Evolutionary conservation across 2,329 filamentous ascomycete species (phyloP), one percentile per base, ranked within the genome.

Genomic region (Helminthosporium solani): DNA sequence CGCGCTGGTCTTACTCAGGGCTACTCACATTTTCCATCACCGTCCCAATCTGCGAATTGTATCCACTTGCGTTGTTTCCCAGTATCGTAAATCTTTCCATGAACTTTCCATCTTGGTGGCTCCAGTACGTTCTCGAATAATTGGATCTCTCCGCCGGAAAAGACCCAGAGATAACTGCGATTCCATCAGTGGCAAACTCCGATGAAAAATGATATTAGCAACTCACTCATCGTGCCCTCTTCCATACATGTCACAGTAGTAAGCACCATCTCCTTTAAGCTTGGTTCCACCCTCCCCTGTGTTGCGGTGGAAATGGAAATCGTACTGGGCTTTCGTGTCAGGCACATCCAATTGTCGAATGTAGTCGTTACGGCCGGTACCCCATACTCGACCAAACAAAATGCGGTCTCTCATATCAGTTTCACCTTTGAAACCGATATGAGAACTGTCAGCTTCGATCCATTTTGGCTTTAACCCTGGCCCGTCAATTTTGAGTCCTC

Each of bases 1-100:
- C n/a, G n/a, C n/a, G n/a, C n/a, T n/a, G n/a, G n/a, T n/a, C n/a
- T n/a, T n/a, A n/a, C n/a, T n/a, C n/a, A n/a, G n/a, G n/a, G n/a
- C n/a, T n/a, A n/a, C n/a, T n/a, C n/a, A n/a, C n/a, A n/a, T n/a
- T n/a, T n/a, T n/a, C 70, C 70, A 48, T 73, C 70, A 9, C 62
- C 66, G 38, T 74, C 61, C 65, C 66, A 73, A 47, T 73, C 70
- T 2, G 53, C 58, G 6, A 73, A 48, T 34, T 72, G 63, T 3
- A 73, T 39, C 33, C 60, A 60, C 6, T 61, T 56, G 3, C 67
- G 58, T 41, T 67, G 48, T 4, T 56, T 40, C 14, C 31, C 35
- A 6, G 49, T 52, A 11, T 53, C 46, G 35, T 48, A 52, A 27
- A 56, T 57, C 7, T 38, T 44, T 7, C 43, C 45, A 16, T 46